Percentiles rank a stretch among this genome's conserved stretches.
phyloP scores from a whole-genome alignment of 2,329 filamentous ascomycete genomes.

The Thelonectria discophora region DNA sequence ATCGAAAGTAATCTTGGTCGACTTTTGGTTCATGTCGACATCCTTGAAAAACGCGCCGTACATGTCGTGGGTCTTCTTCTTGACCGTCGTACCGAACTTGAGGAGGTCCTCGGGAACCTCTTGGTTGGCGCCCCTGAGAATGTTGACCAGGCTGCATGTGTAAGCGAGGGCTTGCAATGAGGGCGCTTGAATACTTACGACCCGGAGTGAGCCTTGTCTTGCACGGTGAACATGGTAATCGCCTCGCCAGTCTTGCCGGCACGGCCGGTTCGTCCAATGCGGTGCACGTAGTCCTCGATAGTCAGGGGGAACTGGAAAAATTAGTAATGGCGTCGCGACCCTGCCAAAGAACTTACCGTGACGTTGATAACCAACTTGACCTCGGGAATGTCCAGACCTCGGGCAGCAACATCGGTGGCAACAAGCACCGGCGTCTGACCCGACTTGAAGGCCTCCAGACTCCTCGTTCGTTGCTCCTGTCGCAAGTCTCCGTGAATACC shows the following conservation, averaged over 20 bases:
- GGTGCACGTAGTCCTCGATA: conserved; percentile 96
- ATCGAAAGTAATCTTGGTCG: conserved; percentile 94
- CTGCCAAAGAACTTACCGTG: conserved; percentile 61
- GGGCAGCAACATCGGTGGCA: conserved; percentile 93
- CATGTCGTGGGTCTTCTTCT: conserved; percentile 96
- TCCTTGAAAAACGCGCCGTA: conserved; percentile 98
- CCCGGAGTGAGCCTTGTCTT: conserved; percentile 91
- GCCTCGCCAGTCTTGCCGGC: conserved; percentile 89
- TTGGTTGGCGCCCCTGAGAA: conserved; percentile 92
- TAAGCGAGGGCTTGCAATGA: conserved; percentile 13
- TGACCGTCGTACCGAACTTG: conserved; percentile 97
- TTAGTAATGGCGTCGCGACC: conserved; percentile 1
- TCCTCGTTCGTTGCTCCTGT: conserved; percentile 87
- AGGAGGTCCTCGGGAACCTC: conserved; percentile 87
- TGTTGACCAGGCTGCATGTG: conserved; percentile 80
- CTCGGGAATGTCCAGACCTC: conserved; percentile 92
- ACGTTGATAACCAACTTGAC: conserved; percentile 96
- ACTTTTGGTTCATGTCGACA: conserved; percentile 81
- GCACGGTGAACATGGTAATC: conserved; percentile 93
- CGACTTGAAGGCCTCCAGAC: conserved; percentile 89
- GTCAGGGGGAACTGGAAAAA: conserved; percentile 79
- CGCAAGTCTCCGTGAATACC: conserved; percentile 94
- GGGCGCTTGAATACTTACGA: conserved; percentile 66
- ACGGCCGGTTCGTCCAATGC: conserved; percentile 93
- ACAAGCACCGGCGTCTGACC: conserved; percentile 86